These are phyloP conservation scores for Insectozyma bohioensis DNA, from an alignment of 1,139 yeast genomes.

Conservation along the genomic window DNA sequence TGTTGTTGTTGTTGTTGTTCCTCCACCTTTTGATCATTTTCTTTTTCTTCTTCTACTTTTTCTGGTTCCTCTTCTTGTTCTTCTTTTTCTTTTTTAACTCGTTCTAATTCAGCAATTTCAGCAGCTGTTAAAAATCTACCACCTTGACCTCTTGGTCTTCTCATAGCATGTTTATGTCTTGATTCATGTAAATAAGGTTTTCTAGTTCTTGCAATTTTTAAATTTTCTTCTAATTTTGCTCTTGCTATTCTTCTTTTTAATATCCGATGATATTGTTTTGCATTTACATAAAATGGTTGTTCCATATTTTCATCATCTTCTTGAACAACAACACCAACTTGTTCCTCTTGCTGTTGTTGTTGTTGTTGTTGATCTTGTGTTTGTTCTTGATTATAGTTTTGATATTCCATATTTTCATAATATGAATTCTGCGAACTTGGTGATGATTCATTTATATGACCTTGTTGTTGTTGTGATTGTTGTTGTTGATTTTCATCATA, in stretches of 20 bases:
- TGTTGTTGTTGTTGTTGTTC: background rate
- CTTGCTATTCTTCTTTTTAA: slow-evolving; percentile 90
- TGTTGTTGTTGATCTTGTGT: background rate
- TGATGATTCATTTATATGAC: background rate
- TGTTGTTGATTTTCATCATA: slow-evolving; percentile 2
- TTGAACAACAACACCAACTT: background rate
- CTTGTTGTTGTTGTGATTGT: slow-evolving; percentile 2
- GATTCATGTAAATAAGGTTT: slow-evolving; percentile 96
- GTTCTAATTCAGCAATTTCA: slow-evolving; percentile 85
- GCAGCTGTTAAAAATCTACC: slow-evolving; percentile 96
- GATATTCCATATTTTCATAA: slow-evolving; percentile 1
- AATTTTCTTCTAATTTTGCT: slow-evolving; percentile 85
- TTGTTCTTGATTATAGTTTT: background rate
- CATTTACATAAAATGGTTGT: slow-evolving; percentile 96
- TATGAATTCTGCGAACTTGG: background rate
- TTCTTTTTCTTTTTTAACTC: slow-evolving; percentile 50
- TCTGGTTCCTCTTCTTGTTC: slow-evolving; percentile 29
- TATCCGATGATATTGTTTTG: slow-evolving; percentile 95
- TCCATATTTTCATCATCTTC: slow-evolving; percentile 37
- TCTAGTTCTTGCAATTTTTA: slow-evolving; percentile 85
- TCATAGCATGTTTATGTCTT: slow-evolving; percentile 98
- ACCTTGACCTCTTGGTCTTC: slow-evolving; percentile 98
- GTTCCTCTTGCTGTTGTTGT: slow-evolving; percentile 1
- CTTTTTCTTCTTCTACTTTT: slow-evolving; percentile 21
- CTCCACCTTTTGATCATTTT: slow-evolving; percentile 1